A percentile compares a stretch with the other conserved stretches of the same genome.
Conservation (phyloP, 176 grass and related monocot species). For the Aegilops sharonensis region DNA sequence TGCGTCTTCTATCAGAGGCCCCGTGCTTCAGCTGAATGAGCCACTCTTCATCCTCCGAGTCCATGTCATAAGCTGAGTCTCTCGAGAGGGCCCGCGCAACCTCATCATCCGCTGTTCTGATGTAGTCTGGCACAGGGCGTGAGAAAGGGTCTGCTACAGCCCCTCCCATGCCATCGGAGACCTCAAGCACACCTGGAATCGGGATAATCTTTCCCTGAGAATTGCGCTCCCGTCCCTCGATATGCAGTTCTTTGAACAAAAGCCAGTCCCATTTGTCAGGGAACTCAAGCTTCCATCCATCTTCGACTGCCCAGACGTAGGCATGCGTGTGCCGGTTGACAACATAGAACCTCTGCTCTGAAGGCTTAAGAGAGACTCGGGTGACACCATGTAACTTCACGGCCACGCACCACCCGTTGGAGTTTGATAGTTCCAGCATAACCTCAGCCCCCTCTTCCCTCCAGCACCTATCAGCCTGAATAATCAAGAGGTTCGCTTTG, state of each 20-base stretch:
- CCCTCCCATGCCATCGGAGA: constrained; percentile 43
- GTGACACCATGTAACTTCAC: constrained; percentile 65
- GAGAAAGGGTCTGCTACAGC: constrained; percentile 45
- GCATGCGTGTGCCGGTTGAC: constrained; percentile 88
- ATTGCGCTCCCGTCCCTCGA: constrained; percentile 66
- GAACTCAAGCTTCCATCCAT: constrained; percentile 89
- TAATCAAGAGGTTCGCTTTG: constrained; percentile 67
- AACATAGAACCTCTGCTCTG: constrained; percentile 60
- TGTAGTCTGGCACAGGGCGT: constrained; percentile 58
- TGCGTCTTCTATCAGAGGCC: constrained; percentile 35
- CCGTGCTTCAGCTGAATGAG: constrained; percentile 42
- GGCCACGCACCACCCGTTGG: constrained; percentile 76
- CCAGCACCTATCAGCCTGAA: constrained; percentile 69
- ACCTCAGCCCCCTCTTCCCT: constrained; percentile 76
- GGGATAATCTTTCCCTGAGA: constrained; percentile 55
- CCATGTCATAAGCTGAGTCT: constrained; percentile 76
- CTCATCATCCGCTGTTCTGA: constrained; percentile 69
- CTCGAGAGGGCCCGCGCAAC: constrained; percentile 50
- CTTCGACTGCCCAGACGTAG: constrained; percentile 76
- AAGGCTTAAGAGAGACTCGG: constrained; percentile 59
- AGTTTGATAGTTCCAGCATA: constrained; percentile 58
- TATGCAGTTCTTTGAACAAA: constrained; percentile 87
- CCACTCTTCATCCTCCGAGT: constrained; percentile 84
- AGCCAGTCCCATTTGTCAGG: constrained; percentile 83
- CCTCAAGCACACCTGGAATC: constrained; percentile 59